A percentile compares a stretch with the other conserved stretches of the same genome.
These are phyloP conservation scores for Annulohypoxylon moriforme DNA, from an alignment of 495 filamentous ascomycete genomes.

Conservation along the genomic window DNA sequence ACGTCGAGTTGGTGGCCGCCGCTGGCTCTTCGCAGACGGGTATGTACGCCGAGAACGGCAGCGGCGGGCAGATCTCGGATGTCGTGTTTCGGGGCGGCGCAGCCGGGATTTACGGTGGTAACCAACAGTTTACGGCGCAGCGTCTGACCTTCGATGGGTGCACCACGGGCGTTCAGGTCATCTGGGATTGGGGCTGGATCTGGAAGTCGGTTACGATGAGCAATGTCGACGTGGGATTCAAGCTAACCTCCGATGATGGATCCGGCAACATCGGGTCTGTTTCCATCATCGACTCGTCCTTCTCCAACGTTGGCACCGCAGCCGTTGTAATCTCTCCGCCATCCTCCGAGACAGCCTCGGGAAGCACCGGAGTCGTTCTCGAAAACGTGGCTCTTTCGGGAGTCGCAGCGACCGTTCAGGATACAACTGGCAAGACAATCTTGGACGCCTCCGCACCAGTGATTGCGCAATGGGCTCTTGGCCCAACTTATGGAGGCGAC, in stretches of 20 bases:
- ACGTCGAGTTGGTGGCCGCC: conserved; percentile 54
- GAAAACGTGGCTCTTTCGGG: too few relatives aligned
- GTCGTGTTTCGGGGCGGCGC: conserved; percentile 37
- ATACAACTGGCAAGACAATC: too few relatives aligned
- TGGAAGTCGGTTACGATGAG: conserved; percentile 30
- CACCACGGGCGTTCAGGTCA: conserved; percentile 59
- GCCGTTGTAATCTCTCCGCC: background rate
- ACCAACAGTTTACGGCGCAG: conserved; percentile 43
- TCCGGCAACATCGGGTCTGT: too few relatives aligned
- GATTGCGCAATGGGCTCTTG: too few relatives aligned
- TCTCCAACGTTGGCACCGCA: background rate
- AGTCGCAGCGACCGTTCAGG: too few relatives aligned
- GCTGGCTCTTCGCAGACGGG: conserved; percentile 28
- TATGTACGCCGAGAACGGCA: conserved; percentile 60
- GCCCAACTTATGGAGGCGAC: too few relatives aligned
- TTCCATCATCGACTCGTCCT: background rate
- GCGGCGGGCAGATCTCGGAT: conserved; percentile 48
- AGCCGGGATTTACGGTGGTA: conserved; percentile 27
- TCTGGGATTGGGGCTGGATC: conserved; percentile 57
- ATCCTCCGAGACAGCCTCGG: too few relatives aligned
- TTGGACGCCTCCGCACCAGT: too few relatives aligned
- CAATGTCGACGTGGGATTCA: too few relatives aligned
- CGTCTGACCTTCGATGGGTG: conserved; percentile 21
- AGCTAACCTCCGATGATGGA: too few relatives aligned
- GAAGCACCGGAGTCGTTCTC: too few relatives aligned